Base-by-base conservation (phyloP, 192 early-diverging fungal genomes). In the Rhizophagus clarus region DNA sequence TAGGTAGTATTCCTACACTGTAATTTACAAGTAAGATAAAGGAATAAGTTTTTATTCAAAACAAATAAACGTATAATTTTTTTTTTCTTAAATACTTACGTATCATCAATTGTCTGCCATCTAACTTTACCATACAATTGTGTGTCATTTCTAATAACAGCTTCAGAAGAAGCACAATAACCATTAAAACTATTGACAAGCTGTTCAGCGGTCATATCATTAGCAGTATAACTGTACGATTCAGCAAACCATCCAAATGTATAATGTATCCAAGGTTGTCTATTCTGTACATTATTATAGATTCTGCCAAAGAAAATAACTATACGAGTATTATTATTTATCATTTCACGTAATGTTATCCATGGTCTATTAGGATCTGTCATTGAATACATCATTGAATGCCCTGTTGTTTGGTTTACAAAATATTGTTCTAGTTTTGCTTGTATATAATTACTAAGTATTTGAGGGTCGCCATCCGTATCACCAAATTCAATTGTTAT, bases 61-160 rank as follows among this genome's bases (percentile, higher is more conserved):
- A 62, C 5, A 10, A 14, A 61, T 37, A 26, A n/a, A 24, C 11
- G 2, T 12, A 2, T 32, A 37, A 22, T 9, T 9, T 4, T 2
- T 40, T 24, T 34, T 29, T 15, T 24, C 8, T 32, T 14, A 32
- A 62, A 28, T 9, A 82, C 85, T 77, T 77, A 86, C 85, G 82
- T 84, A 72, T 81, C 77, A 26, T 86, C 85, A 24, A 86, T 82
- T 51, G 81, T 81, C 42, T 86, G 83, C 85, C 85, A 86, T 31
- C 20, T 62, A 20, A 80, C 17, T 70, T 26, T 20, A 11, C 64
- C 64, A 66, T 79, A 24, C 68, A 72, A 20, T 80, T 78, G n/a
- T 81, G 72, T 5, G 49, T 86, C 24, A 70, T 62, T 2, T 73
- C 66, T 4, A 70, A 80, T 34, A 79, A 70, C 2, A 24, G 22